phyloP scores from a whole-genome alignment of 768 basidiomycete species.

The Phlebiopsis flavidoalba region DNA sequence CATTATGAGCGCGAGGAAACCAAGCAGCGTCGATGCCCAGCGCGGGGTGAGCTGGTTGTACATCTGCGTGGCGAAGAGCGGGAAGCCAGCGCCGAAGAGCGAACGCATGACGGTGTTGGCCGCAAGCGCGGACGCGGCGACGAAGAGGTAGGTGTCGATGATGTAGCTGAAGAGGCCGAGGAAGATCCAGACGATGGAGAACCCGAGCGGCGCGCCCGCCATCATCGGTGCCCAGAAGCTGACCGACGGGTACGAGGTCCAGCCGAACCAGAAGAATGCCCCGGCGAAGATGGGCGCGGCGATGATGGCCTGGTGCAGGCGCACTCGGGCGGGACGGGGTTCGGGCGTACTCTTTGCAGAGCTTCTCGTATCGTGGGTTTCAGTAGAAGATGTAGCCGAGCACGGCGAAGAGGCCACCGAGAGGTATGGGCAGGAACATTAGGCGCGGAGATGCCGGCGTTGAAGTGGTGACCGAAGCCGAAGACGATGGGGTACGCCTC shows the following conservation, averaged over 20 bases:
- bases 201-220: constrained; percentile 45
- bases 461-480: constrained; percentile 46
- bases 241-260: constrained; percentile 53
- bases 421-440: constrained; percentile 54
- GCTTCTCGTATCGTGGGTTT: constrained; percentile 45
- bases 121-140: constrained; percentile 59
- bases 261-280: constrained; percentile 69
- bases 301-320: constrained; percentile 45
- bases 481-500: constrained; percentile 65
- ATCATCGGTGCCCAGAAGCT: constrained; percentile 48
- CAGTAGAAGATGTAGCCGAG: constrained; percentile 39
- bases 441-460: constrained; percentile 50
- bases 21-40: constrained; percentile 59
- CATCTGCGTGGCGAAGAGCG: constrained; percentile 36
- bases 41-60: constrained; percentile 43
- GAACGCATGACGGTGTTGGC: constrained; percentile 47
- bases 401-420: constrained; percentile 33
- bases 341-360: constrained; percentile 37
- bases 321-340: constrained; percentile 59
- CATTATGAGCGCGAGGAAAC: constrained; percentile 47
- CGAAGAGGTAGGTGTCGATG: constrained; percentile 54
- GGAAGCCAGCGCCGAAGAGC: constrained; percentile 26
- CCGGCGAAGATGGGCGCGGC: constrained; percentile 46
- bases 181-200: constrained; percentile 50
- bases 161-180: constrained; percentile 57